A percentile compares a stretch with the other conserved stretches of the same genome.
These are phyloP conservation scores for Ophiostoma angusticollis DNA, from an alignment of 2,329 filamentous ascomycete species.

Conservation along the genomic window DNA sequence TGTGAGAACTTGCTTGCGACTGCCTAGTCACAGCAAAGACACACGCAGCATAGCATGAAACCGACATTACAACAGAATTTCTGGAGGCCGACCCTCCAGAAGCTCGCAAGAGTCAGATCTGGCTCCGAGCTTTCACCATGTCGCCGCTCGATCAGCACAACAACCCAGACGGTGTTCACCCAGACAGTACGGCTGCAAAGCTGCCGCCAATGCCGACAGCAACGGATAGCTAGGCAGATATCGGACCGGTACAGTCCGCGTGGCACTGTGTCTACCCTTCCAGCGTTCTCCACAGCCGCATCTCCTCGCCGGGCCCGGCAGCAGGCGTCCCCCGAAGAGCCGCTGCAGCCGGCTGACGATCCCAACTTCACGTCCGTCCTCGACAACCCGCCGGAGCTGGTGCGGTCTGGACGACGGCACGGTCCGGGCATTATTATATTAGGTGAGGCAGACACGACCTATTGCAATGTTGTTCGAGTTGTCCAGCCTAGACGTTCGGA, in stretches of 20 bases:
- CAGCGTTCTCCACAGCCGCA: slow-evolving; percentile 6
- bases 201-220: slow-evolving; percentile 4
- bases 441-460: too few relatives aligned
- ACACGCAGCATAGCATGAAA: background rate
- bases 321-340: background rate
- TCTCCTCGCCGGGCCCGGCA: background rate
- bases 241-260: too few relatives aligned
- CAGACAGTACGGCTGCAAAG: too few relatives aligned
- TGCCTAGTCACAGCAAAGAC: too few relatives aligned
- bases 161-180: background rate
- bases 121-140: background rate
- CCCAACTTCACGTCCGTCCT: slow-evolving; percentile 74
- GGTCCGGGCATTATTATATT: slow-evolving; percentile 71
- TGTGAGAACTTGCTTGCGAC: background rate
- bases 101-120: background rate
- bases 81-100: slow-evolving; percentile 1
- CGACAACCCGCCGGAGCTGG: slow-evolving; percentile 70
- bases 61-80: slow-evolving; percentile 1
- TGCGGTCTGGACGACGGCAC: slow-evolving; percentile 61
- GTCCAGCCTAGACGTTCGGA: too few relatives aligned
- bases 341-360: slow-evolving; percentile 50
- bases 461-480: too few relatives aligned
- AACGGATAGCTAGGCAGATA: background rate
- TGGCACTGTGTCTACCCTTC: too few relatives aligned
- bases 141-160: background rate